A percentile compares a stretch with the other conserved stretches of the same genome.
Evolutionary conservation across 1,284 basidiomycete species (phyloP).

Genomic region (Sporisorium exsertum): DNA sequence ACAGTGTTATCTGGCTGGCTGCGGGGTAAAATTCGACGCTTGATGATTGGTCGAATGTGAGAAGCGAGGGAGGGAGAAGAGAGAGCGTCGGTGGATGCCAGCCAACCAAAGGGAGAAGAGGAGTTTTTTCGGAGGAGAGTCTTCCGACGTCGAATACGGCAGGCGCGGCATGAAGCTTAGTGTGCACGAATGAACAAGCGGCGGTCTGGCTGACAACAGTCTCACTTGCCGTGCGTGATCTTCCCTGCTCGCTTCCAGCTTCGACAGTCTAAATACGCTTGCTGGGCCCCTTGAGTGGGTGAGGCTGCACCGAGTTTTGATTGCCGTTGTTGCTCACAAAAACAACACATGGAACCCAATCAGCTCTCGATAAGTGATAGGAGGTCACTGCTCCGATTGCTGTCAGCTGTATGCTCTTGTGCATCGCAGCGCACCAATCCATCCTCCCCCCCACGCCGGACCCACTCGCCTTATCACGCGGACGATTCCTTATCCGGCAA

Average conservation of each 20-base stretch:
- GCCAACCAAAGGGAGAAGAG: not conserved
- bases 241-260: not conserved
- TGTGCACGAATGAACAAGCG: not conserved
- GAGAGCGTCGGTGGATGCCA: not conserved
- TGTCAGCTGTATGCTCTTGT: not conserved
- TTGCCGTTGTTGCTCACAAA: too few species aligned
- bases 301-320: too few species aligned
- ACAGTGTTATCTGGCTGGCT: conserved; percentile 2
- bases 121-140: conserved; percentile 9
- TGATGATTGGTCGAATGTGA: not conserved
- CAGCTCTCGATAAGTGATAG: not conserved
- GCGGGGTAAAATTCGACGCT: not conserved
- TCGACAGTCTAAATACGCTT: too few species aligned
- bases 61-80: not conserved
- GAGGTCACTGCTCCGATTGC: not conserved
- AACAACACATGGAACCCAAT: not conserved
- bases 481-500: not conserved
- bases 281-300: too few species aligned
- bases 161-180: conserved; percentile 8
- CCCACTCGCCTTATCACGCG: not conserved
- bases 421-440: too few species aligned
- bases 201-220: not conserved
- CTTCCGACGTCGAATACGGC: conserved; percentile 30
- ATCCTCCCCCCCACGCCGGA: not conserved
- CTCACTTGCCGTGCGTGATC: not conserved